A percentile compares a stretch with the other conserved stretches of the same genome.
Conservation (phyloP, 345 rosid genomes). For the Murraya paniculata region DNA sequence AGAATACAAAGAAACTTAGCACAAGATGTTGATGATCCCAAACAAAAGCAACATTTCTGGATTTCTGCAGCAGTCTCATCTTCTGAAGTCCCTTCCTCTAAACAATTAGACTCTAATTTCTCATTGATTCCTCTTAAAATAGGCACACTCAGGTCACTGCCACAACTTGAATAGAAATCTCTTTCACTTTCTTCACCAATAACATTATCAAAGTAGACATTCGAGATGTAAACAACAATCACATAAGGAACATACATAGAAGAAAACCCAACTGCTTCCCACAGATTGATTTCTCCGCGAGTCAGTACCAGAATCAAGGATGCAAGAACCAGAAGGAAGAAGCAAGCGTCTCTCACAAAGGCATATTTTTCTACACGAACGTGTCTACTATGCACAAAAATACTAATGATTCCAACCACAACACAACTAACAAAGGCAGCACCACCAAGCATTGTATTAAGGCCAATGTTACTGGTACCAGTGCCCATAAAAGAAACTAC, state of each 20-base stretch:
- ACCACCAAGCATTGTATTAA: conserved; percentile 75
- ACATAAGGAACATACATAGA: conserved; percentile 60
- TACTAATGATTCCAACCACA: conserved; percentile 71
- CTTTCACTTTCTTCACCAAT: conserved; percentile 1
- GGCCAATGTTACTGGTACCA: conserved; percentile 55
- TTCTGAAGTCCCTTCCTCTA: conserved; percentile 30
- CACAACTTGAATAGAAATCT: conserved; percentile 22
- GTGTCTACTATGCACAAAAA: conserved; percentile 33
- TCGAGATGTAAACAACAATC: conserved; percentile 47
- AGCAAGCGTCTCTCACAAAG: conserved; percentile 68
- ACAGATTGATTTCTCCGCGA: conserved; percentile 50
- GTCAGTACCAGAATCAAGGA: conserved; percentile 49
- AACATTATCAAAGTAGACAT: conserved; percentile 16
- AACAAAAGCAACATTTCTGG: conserved; percentile 26
- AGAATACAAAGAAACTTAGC: conserved; percentile 30
- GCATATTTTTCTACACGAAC: conserved; percentile 45
- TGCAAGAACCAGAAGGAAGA: conserved; percentile 55
- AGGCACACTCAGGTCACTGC: conserved; percentile 32
- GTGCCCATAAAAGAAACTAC: conserved; percentile 64
- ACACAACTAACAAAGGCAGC: conserved; percentile 72
- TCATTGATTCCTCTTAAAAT: conserved; percentile 31
- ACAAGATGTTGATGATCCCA: conserved; percentile 26
- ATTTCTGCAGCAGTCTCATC: conserved; percentile 15
- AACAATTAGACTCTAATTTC: conserved; percentile 32
- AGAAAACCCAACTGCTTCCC: conserved; percentile 59